phyloP scores from a whole-genome alignment of 176 grass and related monocot genomes.

The Avena insularis region DNA sequence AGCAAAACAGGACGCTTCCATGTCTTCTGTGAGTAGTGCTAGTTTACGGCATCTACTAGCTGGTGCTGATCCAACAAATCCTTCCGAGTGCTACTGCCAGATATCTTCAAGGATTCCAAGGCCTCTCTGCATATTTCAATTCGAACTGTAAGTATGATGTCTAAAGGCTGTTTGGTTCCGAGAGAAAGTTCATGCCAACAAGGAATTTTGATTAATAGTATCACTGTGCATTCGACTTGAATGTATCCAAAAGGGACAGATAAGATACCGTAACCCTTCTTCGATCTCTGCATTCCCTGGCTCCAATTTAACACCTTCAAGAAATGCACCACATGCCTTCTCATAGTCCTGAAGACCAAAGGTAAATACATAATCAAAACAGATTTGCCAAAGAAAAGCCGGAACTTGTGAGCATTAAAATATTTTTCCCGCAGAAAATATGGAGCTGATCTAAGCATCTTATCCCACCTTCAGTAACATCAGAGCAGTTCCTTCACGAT shows the following conservation, averaged over 20 bases:
- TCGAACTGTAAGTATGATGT: background rate
- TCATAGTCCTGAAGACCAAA: slow-evolving; percentile 48
- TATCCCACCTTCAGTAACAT: slow-evolving; percentile 44
- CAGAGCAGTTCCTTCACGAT: slow-evolving; percentile 45
- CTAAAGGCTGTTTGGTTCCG: background rate
- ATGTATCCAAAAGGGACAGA: background rate
- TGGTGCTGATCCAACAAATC: background rate
- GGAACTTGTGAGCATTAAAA: background rate
- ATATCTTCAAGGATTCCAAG: slow-evolving; percentile 42
- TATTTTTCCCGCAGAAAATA: background rate
- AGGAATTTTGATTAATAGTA: background rate
- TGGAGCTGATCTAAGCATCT: slow-evolving; percentile 8
- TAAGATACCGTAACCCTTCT: background rate
- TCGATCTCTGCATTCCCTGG: slow-evolving; percentile 25
- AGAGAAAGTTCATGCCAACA: background rate
- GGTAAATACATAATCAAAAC: background rate
- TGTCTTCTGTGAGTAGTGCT: background rate
- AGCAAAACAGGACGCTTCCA: background rate
- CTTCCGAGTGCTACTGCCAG: background rate
- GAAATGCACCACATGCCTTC: slow-evolving; percentile 44
- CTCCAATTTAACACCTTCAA: slow-evolving; percentile 41
- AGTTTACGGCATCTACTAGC: background rate
- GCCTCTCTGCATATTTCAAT: slow-evolving; percentile 42
- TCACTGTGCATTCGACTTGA: background rate
- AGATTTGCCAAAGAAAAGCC: background rate